Conservation (phyloP, 2,329 filamentous ascomycete species). For the Fusarium euwallaceae region DNA sequence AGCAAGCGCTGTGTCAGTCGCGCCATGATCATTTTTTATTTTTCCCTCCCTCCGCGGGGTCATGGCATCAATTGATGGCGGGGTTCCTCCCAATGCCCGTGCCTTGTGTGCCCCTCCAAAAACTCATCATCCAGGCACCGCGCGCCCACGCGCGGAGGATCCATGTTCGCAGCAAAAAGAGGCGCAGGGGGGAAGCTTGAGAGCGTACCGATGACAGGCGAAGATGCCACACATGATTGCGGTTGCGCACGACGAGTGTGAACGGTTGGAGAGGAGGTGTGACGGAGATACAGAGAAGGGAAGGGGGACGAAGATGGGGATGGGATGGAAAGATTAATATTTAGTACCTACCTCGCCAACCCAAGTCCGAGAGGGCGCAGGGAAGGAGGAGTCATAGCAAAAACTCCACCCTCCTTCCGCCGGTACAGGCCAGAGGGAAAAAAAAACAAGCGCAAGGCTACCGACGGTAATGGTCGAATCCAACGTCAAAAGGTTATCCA, state of each 20-base stretch:
- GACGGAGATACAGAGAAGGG: slow-evolving; percentile 11
- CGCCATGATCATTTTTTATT: slow-evolving; percentile 29
- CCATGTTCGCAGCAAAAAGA: slow-evolving; percentile 35
- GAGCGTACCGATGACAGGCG: slow-evolving; percentile 84
- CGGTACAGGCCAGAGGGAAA: slow-evolving; percentile 34
- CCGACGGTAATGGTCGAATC: slow-evolving; percentile 27
- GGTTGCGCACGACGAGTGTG: slow-evolving; percentile 38
- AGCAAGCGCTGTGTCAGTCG: slow-evolving; percentile 41
- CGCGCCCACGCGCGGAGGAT: slow-evolving; percentile 21
- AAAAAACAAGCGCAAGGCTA: slow-evolving; percentile 43
- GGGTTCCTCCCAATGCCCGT: slow-evolving; percentile 38
- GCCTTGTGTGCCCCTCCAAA: slow-evolving; percentile 47
- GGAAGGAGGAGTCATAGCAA: slow-evolving; percentile 37
- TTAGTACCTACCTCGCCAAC: slow-evolving; percentile 15
- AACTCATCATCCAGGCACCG: neutral
- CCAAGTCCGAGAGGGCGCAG: slow-evolving; percentile 18
- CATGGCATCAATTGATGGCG: slow-evolving; percentile 35
- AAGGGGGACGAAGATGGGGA: slow-evolving; percentile 24
- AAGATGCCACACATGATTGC: slow-evolving; percentile 95
- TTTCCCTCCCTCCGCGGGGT: slow-evolving; percentile 48
- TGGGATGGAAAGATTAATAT: slow-evolving; percentile 39
- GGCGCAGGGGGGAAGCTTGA: slow-evolving; percentile 6
- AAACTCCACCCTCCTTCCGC: slow-evolving; percentile 39
- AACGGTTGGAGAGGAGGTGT: slow-evolving; percentile 9
- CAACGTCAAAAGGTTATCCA: slow-evolving; percentile 42